Evolutionary conservation across 345 rosid species (phyloP).

Genomic region (Salix arbutifolia): DNA sequence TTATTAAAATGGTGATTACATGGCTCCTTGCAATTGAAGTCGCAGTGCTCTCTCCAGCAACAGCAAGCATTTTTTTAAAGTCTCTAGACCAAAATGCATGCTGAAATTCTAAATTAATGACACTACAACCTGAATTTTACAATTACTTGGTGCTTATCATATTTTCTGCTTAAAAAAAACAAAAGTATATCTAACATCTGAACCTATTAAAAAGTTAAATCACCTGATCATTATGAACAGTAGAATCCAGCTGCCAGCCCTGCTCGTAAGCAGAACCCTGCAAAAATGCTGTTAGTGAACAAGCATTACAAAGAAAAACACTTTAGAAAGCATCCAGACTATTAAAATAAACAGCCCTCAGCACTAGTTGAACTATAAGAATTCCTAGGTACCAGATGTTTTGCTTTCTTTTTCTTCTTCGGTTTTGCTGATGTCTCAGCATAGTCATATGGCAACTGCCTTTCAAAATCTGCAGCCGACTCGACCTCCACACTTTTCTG

Average conservation of each 20-base stretch:
- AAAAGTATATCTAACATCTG: background rate
- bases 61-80: background rate
- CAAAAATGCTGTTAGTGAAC: conserved; percentile 26
- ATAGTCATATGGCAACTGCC: conserved; percentile 59
- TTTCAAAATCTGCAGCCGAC: conserved; percentile 62
- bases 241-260: conserved; percentile 70
- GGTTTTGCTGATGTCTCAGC: conserved; percentile 75
- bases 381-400: conserved; percentile 47
- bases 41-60: background rate
- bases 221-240: conserved; percentile 71
- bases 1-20: background rate
- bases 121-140: background rate
- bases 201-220: conserved; percentile 2
- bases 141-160: background rate
- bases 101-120: background rate
- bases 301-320: conserved; percentile 17
- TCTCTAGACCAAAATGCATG: background rate
- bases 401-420: conserved; percentile 87
- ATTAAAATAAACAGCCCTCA: conserved; percentile 5
- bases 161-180: background rate
- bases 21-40: background rate
- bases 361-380: conserved; percentile 18
- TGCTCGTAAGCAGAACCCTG: conserved; percentile 82
- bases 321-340: background rate
- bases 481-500: conserved; percentile 84